These are phyloP conservation scores for Rossbeevera mucosa DNA, from an alignment of 768 basidiomycete genomes.

Conservation along the genomic window DNA sequence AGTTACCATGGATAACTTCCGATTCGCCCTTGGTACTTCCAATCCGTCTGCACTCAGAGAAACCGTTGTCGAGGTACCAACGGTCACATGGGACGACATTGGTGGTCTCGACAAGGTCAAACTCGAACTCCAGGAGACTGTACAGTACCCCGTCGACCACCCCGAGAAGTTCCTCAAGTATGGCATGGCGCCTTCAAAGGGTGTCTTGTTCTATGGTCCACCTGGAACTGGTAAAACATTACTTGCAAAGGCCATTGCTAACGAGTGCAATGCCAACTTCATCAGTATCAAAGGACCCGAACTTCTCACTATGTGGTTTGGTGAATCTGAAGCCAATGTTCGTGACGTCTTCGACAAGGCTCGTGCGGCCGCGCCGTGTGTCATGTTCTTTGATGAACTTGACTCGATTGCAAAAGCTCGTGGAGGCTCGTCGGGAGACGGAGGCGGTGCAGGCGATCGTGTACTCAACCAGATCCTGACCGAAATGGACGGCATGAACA, in stretches of 20 bases:
- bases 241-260: slow-evolving; percentile 97
- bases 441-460: slow-evolving; percentile 94
- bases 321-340: slow-evolving; percentile 99
- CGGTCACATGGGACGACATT: slow-evolving; percentile 98
- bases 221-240: slow-evolving; percentile 99
- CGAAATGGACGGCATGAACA: slow-evolving; percentile 98
- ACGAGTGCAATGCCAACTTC: slow-evolving; percentile 99
- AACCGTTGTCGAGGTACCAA: slow-evolving; percentile 98
- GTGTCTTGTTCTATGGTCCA: slow-evolving; percentile 99
- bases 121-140: slow-evolving; percentile 97
- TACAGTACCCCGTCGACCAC: slow-evolving; percentile 99
- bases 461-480: slow-evolving; percentile 96
- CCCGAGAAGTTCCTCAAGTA: slow-evolving; percentile 99
- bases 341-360: slow-evolving; percentile 99
- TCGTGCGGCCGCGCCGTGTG: slow-evolving; percentile 96
- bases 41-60: slow-evolving; percentile 99
- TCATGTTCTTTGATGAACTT: slow-evolving; percentile 99
- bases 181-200: slow-evolving; percentile 99
- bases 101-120: slow-evolving; percentile 99
- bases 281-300: slow-evolving; percentile 99
- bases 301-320: slow-evolving; percentile 99
- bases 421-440: slow-evolving; percentile 81
- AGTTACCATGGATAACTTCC: slow-evolving; percentile 99
- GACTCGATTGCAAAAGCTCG: slow-evolving; percentile 99
- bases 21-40: slow-evolving; percentile 94